Evolutionary conservation across 306 rosid genomes (phyloP).

Genomic region (Cucurbita pepo): DNA sequence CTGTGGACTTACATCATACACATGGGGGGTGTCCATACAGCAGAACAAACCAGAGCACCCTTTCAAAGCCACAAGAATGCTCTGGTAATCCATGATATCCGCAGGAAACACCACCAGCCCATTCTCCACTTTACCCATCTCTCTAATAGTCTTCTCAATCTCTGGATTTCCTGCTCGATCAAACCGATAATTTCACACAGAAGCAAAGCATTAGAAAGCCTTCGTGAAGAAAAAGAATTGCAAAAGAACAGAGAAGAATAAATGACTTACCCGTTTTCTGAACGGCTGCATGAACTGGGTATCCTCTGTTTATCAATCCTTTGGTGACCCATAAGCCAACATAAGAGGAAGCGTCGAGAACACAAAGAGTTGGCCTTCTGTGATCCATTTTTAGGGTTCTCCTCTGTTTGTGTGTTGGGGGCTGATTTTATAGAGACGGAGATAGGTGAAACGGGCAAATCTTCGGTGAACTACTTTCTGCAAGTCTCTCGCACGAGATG

Average conservation of each 20-base stretch:
- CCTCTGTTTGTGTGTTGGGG: neutral
- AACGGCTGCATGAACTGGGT: slow-evolving; percentile 29
- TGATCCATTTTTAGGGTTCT: slow-evolving; percentile 5
- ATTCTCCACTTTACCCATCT: slow-evolving; percentile 15
- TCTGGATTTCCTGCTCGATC: slow-evolving; percentile 20
- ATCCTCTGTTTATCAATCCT: slow-evolving; percentile 24
- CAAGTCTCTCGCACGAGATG: neutral
- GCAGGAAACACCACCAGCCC: slow-evolving; percentile 15
- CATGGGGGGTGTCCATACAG: slow-evolving; percentile 24
- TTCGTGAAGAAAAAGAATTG: neutral
- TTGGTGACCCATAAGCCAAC: slow-evolving; percentile 39
- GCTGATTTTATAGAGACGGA: neutral
- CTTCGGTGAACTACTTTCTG: neutral
- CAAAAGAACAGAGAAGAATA: neutral
- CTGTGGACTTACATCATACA: slow-evolving; percentile 14
- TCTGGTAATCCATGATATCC: slow-evolving; percentile 30
- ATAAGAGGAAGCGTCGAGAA: slow-evolving; percentile 32
- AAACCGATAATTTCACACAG: neutral
- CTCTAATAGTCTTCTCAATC: slow-evolving; percentile 17
- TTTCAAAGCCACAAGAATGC: slow-evolving; percentile 21
- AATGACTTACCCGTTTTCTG: slow-evolving; percentile 12
- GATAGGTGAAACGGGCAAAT: neutral
- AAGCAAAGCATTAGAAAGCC: neutral
- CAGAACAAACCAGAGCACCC: slow-evolving; percentile 29
- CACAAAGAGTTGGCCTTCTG: slow-evolving; percentile 16